These are phyloP conservation scores for Lipomyces anomalus DNA, from an alignment of 805 yeast genomes.

Conservation along the genomic window DNA sequence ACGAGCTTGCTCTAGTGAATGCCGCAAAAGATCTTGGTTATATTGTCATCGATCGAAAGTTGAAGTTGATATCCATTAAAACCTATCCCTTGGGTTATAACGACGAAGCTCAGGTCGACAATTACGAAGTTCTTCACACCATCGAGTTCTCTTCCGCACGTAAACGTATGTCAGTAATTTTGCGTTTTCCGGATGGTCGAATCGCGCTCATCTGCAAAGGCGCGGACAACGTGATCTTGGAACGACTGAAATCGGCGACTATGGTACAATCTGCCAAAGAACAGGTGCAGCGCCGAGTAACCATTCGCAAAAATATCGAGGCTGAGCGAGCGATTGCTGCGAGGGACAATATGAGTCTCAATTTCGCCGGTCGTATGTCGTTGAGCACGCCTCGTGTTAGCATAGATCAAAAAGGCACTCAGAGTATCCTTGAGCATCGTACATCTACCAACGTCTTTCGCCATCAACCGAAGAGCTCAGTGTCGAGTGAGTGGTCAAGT, in stretches of 20 bases:
- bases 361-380: too few species aligned
- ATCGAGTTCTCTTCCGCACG: constrained; percentile 84
- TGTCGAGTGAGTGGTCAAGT: constrained; percentile 25
- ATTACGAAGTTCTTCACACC: constrained; percentile 66
- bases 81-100: constrained; percentile 82
- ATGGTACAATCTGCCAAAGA: constrained; percentile 58
- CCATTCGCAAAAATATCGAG: constrained; percentile 65
- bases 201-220: constrained; percentile 85
- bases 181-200: constrained; percentile 67
- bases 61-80: constrained; percentile 56
- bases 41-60: constrained; percentile 67
- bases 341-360: constrained; percentile 49
- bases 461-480: constrained; percentile 36
- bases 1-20: constrained; percentile 84
- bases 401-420: too few species aligned
- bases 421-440: too few species aligned
- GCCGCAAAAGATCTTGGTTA: constrained; percentile 96
- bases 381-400: too few species aligned
- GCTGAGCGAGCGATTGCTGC: constrained; percentile 58
- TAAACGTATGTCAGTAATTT: constrained; percentile 90
- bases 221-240: constrained; percentile 86
- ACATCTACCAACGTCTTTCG: too few species aligned
- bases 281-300: constrained; percentile 55
- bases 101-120: constrained; percentile 54
- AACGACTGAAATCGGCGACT: constrained; percentile 54